Evolutionary conservation across 2,329 filamentous ascomycete genomes (phyloP).

Genomic region (Cladophialophora bantiana): DNA sequence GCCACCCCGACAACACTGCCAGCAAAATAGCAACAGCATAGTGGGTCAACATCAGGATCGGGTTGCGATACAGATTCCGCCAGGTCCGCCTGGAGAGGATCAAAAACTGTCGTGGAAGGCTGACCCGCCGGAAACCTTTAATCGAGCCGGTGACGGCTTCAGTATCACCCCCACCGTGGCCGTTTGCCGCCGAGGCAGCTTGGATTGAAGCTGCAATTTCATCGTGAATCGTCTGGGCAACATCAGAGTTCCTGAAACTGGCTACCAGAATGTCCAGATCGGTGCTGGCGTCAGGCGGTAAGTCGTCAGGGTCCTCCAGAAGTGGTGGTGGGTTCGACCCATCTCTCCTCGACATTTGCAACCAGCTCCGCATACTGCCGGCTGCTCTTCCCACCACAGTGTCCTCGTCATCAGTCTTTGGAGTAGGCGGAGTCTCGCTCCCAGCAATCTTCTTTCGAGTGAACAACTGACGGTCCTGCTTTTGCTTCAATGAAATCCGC

Average conservation of each 20-base stretch:
- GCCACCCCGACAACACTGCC: conserved; percentile 89
- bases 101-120: conserved; percentile 80
- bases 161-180: conserved; percentile 63
- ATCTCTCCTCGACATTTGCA: conserved; percentile 63
- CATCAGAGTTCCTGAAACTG: conserved; percentile 78
- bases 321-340: conserved; percentile 65
- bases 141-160: conserved; percentile 59
- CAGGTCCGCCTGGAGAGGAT: conserved; percentile 92
- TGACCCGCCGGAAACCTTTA: conserved; percentile 81
- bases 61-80: conserved; percentile 97
- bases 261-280: conserved; percentile 83
- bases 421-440: conserved; percentile 62
- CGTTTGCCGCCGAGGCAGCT: conserved; percentile 71
- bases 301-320: conserved; percentile 71
- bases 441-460: conserved; percentile 73
- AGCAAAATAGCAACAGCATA: conserved; percentile 96
- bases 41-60: conserved; percentile 97
- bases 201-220: conserved; percentile 77
- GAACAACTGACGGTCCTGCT: conserved; percentile 89
- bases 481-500: conserved; percentile 79
- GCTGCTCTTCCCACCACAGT: conserved; percentile 48
- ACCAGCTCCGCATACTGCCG: conserved; percentile 62
- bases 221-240: conserved; percentile 74
- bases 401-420: conserved; percentile 69
- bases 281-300: conserved; percentile 68